Percentiles rank a stretch among this genome's conserved stretches.
Evolutionary conservation across 208 protist genomes (phyloP).

Genomic region (Crithidia bombi): DNA sequence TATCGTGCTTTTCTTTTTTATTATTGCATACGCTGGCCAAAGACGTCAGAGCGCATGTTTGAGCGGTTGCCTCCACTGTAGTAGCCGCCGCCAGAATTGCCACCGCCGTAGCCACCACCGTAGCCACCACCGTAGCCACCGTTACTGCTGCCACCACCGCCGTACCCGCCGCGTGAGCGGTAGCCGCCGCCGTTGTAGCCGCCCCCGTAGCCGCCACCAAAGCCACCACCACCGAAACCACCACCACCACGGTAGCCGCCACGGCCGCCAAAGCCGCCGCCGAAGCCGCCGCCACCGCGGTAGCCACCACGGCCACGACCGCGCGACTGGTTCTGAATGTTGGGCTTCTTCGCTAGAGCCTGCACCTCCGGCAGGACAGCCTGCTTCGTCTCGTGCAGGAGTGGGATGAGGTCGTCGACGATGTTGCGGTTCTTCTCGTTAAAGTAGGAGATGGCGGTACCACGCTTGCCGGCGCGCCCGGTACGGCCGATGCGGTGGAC

Average conservation of each 20-base stretch:
- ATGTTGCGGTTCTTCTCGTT: conserved; percentile 94
- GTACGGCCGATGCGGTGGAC: conserved; percentile 99
- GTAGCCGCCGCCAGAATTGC: conserved; percentile 32
- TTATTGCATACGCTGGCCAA: conserved; percentile 46
- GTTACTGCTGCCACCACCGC: conserved; percentile 28
- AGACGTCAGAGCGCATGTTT: conserved; percentile 54
- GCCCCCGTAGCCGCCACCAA: conserved; percentile 20
- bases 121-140: conserved; percentile 28
- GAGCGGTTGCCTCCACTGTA: conserved; percentile 31
- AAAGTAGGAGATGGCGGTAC: conserved; percentile 97
- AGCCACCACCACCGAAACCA: conserved; percentile 28
- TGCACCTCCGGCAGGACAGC: conserved; percentile 70
- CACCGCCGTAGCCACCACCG: conserved; percentile 22
- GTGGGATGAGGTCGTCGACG: conserved; percentile 87
- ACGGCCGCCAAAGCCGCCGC: conserved; percentile 30
- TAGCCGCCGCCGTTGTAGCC: conserved; percentile 20
- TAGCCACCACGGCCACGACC: conserved; percentile 59
- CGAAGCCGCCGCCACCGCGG: conserved; percentile 39
- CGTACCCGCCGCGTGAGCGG: conserved; percentile 17
- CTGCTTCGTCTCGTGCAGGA: conserved; percentile 89
- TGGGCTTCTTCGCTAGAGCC: conserved; percentile 84
- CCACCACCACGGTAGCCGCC: conserved; percentile 29
- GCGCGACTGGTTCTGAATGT: conserved; percentile 52
- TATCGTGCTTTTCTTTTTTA: background rate
- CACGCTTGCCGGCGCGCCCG: conserved; percentile 97